Conservation (phyloP, 768 basidiomycete species). For the Termitomyces sp. region DNA sequence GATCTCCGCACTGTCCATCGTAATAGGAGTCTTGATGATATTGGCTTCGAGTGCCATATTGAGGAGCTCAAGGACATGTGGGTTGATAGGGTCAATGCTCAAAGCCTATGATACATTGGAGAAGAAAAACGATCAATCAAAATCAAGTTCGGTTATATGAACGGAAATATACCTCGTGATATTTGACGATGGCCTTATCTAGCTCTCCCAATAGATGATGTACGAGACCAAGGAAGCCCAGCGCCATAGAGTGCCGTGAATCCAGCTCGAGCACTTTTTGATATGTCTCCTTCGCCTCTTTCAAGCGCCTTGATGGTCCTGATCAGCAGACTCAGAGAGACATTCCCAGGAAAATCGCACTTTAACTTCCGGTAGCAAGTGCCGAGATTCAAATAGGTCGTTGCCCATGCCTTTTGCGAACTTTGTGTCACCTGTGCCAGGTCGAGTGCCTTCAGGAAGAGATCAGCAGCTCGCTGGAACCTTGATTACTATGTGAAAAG, state of each 20-base stretch:
- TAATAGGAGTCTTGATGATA: conserved; percentile 14
- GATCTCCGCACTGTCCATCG: conserved; percentile 19
- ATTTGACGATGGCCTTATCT: conserved; percentile 81
- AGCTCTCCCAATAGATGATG: conserved; percentile 68
- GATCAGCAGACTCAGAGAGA: not conserved
- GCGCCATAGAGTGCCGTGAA: conserved; percentile 73
- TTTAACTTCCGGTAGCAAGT: conserved; percentile 80
- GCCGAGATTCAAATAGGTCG: conserved; percentile 89
- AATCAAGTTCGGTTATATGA: not conserved
- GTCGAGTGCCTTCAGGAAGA: conserved; percentile 75
- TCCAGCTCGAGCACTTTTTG: conserved; percentile 81
- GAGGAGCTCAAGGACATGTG: conserved; percentile 73
- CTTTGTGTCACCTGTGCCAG: conserved; percentile 81
- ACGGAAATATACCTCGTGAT: conserved; percentile 70
- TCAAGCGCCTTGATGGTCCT: conserved; percentile 31
- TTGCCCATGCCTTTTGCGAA: conserved; percentile 80
- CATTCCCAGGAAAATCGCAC: conserved; percentile 32
- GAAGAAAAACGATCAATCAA: not conserved
- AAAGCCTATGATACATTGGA: conserved; percentile 47
- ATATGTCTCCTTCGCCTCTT: conserved; percentile 71
- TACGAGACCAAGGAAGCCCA: conserved; percentile 87
- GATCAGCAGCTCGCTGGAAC: conserved; percentile 59
- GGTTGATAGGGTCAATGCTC: conserved; percentile 78
- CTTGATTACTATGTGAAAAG: conserved; percentile 30
- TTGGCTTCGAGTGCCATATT: conserved; percentile 70